phyloP scores from a whole-genome alignment of 257 asterid species.

The Capsicum baccatum region DNA sequence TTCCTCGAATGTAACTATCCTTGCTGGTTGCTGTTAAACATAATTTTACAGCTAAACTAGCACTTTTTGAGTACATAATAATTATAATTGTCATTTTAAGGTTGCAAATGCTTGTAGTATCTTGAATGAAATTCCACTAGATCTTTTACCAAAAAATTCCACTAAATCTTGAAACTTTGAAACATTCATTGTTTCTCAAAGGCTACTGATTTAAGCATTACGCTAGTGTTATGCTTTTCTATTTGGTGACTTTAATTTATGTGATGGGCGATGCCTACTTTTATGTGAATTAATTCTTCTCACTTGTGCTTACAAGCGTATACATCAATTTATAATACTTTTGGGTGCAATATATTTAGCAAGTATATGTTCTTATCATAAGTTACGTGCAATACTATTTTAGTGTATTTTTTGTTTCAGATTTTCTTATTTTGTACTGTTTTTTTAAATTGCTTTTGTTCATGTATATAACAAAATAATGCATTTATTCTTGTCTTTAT shows the following conservation, averaged over 20 bases:
- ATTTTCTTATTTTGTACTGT: background rate
- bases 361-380: background rate
- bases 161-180: background rate
- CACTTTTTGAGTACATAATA: background rate
- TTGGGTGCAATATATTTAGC: background rate
- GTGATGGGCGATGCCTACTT: background rate
- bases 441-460: background rate
- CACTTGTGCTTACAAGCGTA: background rate
- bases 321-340: background rate
- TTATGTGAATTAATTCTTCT: slow-evolving; percentile 16
- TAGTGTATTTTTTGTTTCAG: background rate
- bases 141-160: background rate
- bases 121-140: background rate
- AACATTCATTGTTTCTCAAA: background rate
- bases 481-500: background rate
- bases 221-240: background rate
- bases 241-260: background rate
- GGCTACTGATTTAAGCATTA: background rate
- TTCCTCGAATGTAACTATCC: background rate
- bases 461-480: background rate
- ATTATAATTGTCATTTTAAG: background rate
- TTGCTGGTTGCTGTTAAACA: background rate
- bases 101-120: background rate
- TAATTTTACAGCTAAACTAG: background rate
- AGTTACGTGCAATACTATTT: background rate